A percentile compares a stretch with the other conserved stretches of the same genome.
Evolutionary conservation across 768 basidiomycete species (phyloP).

Genomic region (Termitomyces sp.): DNA sequence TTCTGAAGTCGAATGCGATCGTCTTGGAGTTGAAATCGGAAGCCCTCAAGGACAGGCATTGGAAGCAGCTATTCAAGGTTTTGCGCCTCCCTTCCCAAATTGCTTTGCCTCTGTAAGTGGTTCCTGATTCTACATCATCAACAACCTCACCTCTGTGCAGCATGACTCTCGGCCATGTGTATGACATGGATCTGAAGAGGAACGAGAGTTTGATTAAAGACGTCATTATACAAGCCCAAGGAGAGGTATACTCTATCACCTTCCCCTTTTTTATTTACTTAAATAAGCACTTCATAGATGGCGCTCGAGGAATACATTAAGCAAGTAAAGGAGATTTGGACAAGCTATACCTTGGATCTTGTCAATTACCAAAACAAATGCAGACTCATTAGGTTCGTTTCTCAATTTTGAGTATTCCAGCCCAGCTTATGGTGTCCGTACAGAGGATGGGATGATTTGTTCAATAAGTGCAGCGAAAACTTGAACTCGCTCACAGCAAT

Average conservation of each 20-base stretch:
- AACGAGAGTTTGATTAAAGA: constrained; percentile 92
- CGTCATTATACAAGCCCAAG: constrained; percentile 94
- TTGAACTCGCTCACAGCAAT: constrained; percentile 94
- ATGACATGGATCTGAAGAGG: constrained; percentile 92
- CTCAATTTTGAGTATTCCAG: not conserved
- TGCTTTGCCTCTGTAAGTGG: constrained; percentile 65
- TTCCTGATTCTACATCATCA: not conserved
- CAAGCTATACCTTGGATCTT: constrained; percentile 90
- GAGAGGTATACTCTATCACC: constrained; percentile 59
- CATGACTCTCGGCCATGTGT: constrained; percentile 95
- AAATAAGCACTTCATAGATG: constrained; percentile 51
- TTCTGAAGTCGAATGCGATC: constrained; percentile 86
- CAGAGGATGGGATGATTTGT: constrained; percentile 96
- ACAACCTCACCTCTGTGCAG: constrained; percentile 26
- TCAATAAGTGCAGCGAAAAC: constrained; percentile 97
- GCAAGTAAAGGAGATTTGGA: constrained; percentile 97
- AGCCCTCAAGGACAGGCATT: constrained; percentile 95
- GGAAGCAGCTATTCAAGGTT: constrained; percentile 95
- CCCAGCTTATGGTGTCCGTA: constrained; percentile 2
- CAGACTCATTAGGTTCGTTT: constrained; percentile 76
- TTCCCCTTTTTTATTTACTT: constrained; percentile 20
- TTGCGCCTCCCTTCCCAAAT: constrained; percentile 74
- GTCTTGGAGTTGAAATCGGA: constrained; percentile 97
- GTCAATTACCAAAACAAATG: constrained; percentile 99
- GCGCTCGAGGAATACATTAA: constrained; percentile 94